Conservation (phyloP, 768 basidiomycete species). For the Jaapia argillacea region DNA sequence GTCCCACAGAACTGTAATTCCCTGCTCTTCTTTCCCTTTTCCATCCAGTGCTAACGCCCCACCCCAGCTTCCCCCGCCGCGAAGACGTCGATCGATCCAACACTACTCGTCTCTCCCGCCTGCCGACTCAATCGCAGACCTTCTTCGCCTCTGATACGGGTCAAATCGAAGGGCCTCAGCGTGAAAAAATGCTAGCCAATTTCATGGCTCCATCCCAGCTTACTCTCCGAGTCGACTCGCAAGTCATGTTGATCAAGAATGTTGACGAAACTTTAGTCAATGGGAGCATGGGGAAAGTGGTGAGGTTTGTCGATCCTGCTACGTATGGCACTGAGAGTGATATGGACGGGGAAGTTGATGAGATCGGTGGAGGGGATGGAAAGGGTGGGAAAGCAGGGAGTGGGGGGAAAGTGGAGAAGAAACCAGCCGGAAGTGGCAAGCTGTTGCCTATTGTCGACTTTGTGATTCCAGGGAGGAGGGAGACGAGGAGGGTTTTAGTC, state of each 20-base stretch:
- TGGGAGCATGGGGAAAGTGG: conserved; percentile 82
- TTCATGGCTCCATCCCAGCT: conserved; percentile 79
- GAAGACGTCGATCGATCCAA: conserved; percentile 91
- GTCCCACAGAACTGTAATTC: conserved; percentile 82
- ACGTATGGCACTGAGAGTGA: conserved; percentile 34
- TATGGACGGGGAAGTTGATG: conserved; percentile 7
- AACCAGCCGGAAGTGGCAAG: conserved; percentile 14
- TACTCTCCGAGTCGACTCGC: conserved; percentile 67
- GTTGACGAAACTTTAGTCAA: conserved; percentile 86
- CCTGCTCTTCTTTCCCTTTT: not conserved
- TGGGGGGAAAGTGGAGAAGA: not conserved
- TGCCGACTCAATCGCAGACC: conserved; percentile 40
- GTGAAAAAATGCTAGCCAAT: conserved; percentile 75
- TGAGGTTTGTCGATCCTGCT: conserved; percentile 56
- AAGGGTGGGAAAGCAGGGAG: not conserved
- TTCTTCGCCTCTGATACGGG: conserved; percentile 64
- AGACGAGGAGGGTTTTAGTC: conserved; percentile 43
- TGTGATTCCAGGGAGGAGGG: conserved; percentile 28
- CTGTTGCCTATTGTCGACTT: conserved; percentile 76
- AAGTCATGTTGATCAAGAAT: conserved; percentile 97
- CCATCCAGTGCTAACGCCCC: not conserved
- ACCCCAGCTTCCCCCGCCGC: conserved; percentile 73
- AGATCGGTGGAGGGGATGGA: not conserved
- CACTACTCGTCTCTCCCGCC: conserved; percentile 45
- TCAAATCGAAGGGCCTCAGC: conserved; percentile 39